Base-by-base conservation (phyloP, 768 basidiomycete genomes). In the Amylocystis lapponica region DNA sequence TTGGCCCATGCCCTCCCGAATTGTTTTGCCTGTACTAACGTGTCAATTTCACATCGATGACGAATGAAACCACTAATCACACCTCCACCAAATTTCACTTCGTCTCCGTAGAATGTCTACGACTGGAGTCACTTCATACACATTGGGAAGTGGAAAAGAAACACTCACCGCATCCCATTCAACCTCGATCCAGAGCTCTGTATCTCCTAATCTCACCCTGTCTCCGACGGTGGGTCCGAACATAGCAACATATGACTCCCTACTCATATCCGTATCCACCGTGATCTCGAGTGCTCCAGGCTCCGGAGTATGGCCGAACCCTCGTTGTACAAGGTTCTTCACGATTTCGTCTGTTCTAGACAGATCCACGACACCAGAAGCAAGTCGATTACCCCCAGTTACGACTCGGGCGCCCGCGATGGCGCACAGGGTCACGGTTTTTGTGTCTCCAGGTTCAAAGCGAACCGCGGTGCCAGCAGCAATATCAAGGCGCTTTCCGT, bases 41-140 rank as follows among this genome's bases (percentile, higher is more conserved):
- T n/a, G n/a, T n/a, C n/a, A 36, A 33, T 19, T 39, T 20, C 4
- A 27, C 14, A 16, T 21, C 25, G 27, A 20, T 33, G 32, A 12
- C 14, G 1, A 5, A 41, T 30, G n/a, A 2, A 17, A 20, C 17
- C 6, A 10, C 16, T 30, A 36, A 31, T 47, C 66, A 49, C 55
- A 81, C 91, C 95, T 56, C 93, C 95, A 7, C 96, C 96, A 55
- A 99, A 99, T 66, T 97, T 98, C 66, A 89, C 86, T 65, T 98
- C 95, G 46, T 98, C 95, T 2, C 95, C 96, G 58, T 96, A 95
- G 3, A 80, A 69, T 4, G 94, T 87, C 81, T 89, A 45, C 12
- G 35, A 6, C 22, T 25, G 16, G 26, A 3, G n/a, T 11, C 23
- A n/a, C n/a, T n/a, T n/a, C 20, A 33, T 13, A 26, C 16, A 12